These are phyloP conservation scores for Colletotrichum musae DNA, from an alignment of 2,329 filamentous ascomycete genomes.

Conservation along the genomic window DNA sequence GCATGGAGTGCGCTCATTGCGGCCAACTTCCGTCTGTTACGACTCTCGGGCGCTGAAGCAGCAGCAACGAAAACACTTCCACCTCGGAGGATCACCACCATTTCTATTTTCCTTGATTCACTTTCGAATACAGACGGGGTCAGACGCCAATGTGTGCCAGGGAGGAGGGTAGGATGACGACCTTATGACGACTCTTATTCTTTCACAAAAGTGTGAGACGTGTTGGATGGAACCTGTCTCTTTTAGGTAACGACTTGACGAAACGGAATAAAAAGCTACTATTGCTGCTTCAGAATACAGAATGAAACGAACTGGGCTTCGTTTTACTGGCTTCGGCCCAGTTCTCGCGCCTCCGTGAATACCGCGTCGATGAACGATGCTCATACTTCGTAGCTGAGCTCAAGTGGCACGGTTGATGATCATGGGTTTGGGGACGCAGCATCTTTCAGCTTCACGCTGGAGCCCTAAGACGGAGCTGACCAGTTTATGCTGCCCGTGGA, in stretches of 20 bases:
- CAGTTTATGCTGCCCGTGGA: no score
- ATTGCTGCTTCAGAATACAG: constrained; percentile 42
- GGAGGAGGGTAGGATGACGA: constrained; percentile 50
- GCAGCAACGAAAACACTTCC: constrained; percentile 5
- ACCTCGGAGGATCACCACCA: constrained; percentile 30
- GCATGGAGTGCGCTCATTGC: constrained; percentile 11
- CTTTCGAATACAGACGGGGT: constrained; percentile 34
- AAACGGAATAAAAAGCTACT: constrained; percentile 56
- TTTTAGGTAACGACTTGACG: constrained; percentile 58
- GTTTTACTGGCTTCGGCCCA: no score
- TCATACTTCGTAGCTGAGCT: no score
- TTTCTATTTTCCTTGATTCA: constrained; percentile 35
- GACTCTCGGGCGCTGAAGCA: constrained; percentile 29
- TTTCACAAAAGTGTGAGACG: constrained; percentile 56
- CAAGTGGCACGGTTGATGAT: no score
- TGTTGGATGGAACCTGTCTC: constrained; percentile 53
- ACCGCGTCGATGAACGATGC: no score
- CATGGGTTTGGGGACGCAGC: no score
- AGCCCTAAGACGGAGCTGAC: no score
- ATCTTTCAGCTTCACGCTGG: no score
- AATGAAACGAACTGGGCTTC: background rate
- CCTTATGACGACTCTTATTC: constrained; percentile 47
- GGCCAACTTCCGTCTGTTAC: constrained; percentile 31
- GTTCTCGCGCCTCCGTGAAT: background rate
- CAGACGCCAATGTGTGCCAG: constrained; percentile 35